Base-by-base conservation (phyloP, 306 rosid species). In the Acacia confusa region DNA sequence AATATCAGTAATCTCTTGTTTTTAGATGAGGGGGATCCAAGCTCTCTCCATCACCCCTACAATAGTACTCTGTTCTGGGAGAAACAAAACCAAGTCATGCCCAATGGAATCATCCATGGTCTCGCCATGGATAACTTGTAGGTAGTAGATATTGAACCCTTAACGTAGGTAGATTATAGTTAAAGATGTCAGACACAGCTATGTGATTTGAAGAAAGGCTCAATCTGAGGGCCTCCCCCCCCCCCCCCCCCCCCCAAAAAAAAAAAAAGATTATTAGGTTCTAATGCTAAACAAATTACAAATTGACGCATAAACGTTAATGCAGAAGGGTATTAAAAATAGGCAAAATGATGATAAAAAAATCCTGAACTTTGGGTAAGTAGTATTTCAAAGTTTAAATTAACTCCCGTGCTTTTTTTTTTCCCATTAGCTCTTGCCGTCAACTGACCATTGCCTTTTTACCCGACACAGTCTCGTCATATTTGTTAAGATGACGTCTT, bases 1-100 rank as follows among this genome's bases (percentile, higher is more conserved):
- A 70, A 22, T 19, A 19, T 34, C 81, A 76, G 68, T 50, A 69
- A 64, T 87, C 83, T 70, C 11, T 60, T 58, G 85, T 86, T 73
- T 70, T 78, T 80, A 58, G 43, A 69, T 88, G 57, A 17, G 70
- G 84, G 20, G 87, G 80, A 81, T 63, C 55, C 71, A 68, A 68
- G 22, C 50, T n/a, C 43, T n/a, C 28, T 60, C 34, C 40, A 27
- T 16, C 28, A 9, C 15, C 67, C 67, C 53, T 50, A 72, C n/a
- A 41, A 9, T 53, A 16, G 36, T 68, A 14, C 75, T 10, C 34
- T 38, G 78, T 58, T 73, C 40, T 15, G 22, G 38, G 22, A 68
- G 65, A 10, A 16, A 9, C 71, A 9, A 16, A 32, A 41, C 41
- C 36, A 41, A 47, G 55, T 61, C 40, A 30, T 74, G 28, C 69